Evolutionary conservation across 2,329 filamentous ascomycete species (phyloP).

Genomic region (Monosporascus sp.): DNA sequence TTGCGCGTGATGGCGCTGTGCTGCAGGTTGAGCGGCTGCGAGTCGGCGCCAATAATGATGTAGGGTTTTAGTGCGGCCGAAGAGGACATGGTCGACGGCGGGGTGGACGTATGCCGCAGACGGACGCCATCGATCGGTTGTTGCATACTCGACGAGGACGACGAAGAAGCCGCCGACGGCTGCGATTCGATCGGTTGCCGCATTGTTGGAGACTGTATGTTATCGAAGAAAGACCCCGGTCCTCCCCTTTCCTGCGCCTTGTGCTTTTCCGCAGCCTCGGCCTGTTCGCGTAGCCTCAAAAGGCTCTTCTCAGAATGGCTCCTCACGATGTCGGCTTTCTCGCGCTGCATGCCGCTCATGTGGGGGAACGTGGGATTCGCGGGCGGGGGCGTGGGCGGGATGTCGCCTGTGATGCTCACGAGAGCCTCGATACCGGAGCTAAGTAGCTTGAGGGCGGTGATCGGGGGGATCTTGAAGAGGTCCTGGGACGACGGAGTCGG

Average conservation of each 20-base stretch:
- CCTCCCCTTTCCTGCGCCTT: slow-evolving; percentile 13
- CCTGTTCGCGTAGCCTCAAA: slow-evolving; percentile 37
- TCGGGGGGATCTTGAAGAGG: slow-evolving; percentile 66
- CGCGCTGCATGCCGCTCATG: slow-evolving; percentile 57
- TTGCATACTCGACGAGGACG: slow-evolving; percentile 11
- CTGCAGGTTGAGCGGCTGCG: slow-evolving; percentile 69
- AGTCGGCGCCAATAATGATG: slow-evolving; percentile 61
- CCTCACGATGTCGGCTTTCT: slow-evolving; percentile 55
- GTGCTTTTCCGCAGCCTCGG: slow-evolving; percentile 23
- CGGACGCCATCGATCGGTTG: slow-evolving; percentile 50
- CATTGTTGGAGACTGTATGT: neutral
- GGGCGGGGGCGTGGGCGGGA: slow-evolving; percentile 73
- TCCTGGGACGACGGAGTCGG: slow-evolving; percentile 47
- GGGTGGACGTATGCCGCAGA: slow-evolving; percentile 32
- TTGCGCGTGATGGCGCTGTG: slow-evolving; percentile 83
- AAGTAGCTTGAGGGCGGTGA: slow-evolving; percentile 75
- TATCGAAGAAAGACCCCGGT: slow-evolving; percentile 11
- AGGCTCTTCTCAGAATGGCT: slow-evolving; percentile 52
- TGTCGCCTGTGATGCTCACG: slow-evolving; percentile 67
- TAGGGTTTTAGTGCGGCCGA: slow-evolving; percentile 41
- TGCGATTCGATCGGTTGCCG: slow-evolving; percentile 9
- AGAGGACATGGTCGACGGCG: slow-evolving; percentile 13
- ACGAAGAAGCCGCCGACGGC: slow-evolving; percentile 13
- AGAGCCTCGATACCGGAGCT: slow-evolving; percentile 65
- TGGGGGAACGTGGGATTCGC: slow-evolving; percentile 57